phyloP scores from a whole-genome alignment of 2,329 filamentous ascomycete species.

The Calonectria multiphialidica region DNA sequence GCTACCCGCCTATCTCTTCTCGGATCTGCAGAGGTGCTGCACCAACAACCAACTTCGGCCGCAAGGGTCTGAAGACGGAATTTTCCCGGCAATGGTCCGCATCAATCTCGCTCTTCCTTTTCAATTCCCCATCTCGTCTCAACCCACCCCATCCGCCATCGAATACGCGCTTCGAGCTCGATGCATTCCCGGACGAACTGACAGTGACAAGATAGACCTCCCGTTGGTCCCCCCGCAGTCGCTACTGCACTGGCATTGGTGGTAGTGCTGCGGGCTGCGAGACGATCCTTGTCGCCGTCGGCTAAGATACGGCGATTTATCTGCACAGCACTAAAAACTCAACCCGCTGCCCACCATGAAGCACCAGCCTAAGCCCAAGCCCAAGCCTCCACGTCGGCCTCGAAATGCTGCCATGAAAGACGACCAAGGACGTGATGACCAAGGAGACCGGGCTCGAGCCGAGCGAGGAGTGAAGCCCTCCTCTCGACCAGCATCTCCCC shows the following conservation, averaged over 20 bases:
- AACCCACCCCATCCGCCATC: neutral
- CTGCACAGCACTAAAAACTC: slow-evolving; percentile 54
- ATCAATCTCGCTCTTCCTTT: slow-evolving; percentile 1
- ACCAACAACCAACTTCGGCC: slow-evolving; percentile 7
- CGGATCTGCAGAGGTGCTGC: slow-evolving; percentile 11
- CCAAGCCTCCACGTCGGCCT: slow-evolving; percentile 50
- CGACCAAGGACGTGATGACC: slow-evolving; percentile 51
- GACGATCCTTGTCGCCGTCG: slow-evolving; percentile 44
- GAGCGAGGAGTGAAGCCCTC: slow-evolving; percentile 50
- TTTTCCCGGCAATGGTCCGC: slow-evolving; percentile 17
- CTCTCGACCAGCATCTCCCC: slow-evolving; percentile 48
- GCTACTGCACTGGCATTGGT: slow-evolving; percentile 31
- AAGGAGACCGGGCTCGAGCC: slow-evolving; percentile 51
- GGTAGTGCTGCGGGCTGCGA: slow-evolving; percentile 34
- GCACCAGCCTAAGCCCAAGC: slow-evolving; percentile 46
- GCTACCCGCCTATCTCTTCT: slow-evolving; percentile 11
- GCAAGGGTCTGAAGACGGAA: slow-evolving; percentile 7
- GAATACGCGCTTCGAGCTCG: neutral
- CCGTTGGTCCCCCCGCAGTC: slow-evolving; percentile 19
- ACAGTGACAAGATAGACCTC: slow-evolving; percentile 10
- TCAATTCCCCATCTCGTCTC: neutral
- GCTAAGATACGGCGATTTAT: slow-evolving; percentile 56
- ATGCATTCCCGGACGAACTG: neutral
- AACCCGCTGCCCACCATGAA: slow-evolving; percentile 46
- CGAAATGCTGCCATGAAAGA: slow-evolving; percentile 58